Evolutionary conservation across 352 stramenopile species (phyloP), one percentile per base, ranked within the genome.

Genomic region (Phytopythium chamaehyphon): DNA sequence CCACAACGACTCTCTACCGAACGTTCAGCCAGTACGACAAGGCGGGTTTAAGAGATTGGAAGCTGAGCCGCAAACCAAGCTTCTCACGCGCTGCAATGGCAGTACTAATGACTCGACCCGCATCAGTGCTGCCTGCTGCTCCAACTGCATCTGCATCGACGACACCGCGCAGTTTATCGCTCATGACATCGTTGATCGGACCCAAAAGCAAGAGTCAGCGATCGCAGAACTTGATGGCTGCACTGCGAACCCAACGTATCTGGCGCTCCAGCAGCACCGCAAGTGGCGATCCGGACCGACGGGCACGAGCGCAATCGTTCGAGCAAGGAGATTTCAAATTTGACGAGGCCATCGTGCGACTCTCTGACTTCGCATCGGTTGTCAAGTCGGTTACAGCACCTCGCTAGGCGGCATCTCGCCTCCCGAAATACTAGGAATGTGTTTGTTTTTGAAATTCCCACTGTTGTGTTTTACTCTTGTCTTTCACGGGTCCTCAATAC

Each of bases 1-100:
- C 15, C 4, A 26, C 11, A 1, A 14, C 14, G 2, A 51, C 14
- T 14, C n/a, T 51, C 7, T 51, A 16, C 15, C 24, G 38, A 54
- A 11, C 6, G 1, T 26, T 39, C 6, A 43, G 16, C 26, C n/a
- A 50, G 15, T 2, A 12, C 15, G 12, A 46, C 28, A 5, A 19
- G 16, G 42, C 21, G 2, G 9, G 5, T 33, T 33, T 9, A 5
- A 9, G n/a, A 28, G 18, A 42, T 21, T 2, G 9, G 15, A 59
- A n/a, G 15, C 10, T 11, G 8, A 26, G 16, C 35, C 35, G 18
- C 11, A n/a, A 11, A 21, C 37, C 59, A 0, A 83, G 61, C 48
- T 83, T 83, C 42, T 57, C 66, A 6, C 76, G 64, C 23, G 61
- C 61, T 5, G 69, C 72, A 14, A 76, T 80, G 66, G 50, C 69